These are phyloP conservation scores for Trametes maxima DNA, from an alignment of 768 basidiomycete species.

Conservation along the genomic window DNA sequence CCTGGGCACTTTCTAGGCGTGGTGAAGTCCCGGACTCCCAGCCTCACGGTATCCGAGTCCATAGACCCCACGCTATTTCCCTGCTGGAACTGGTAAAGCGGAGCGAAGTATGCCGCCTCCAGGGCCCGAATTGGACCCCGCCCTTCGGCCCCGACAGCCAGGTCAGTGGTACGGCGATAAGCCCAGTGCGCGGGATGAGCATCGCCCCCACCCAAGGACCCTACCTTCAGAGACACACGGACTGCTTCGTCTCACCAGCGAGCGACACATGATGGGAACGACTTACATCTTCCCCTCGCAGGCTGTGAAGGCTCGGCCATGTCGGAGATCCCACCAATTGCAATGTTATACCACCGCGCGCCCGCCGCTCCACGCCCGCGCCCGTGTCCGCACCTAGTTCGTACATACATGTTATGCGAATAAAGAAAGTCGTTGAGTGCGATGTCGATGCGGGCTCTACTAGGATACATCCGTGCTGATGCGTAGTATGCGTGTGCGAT, in stretches of 20 bases:
- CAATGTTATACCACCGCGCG: slow-evolving; percentile 4
- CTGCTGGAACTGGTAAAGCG: slow-evolving; percentile 5
- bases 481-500: slow-evolving; percentile 3
- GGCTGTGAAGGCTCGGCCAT: slow-evolving; percentile 3
- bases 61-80: not conserved
- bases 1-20: not conserved
- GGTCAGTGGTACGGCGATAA: slow-evolving; percentile 1
- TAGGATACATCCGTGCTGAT: slow-evolving; percentile 18
- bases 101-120: not conserved
- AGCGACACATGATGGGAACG: not conserved
- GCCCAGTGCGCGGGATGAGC: not conserved
- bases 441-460: slow-evolving; percentile 12
- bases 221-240: not conserved
- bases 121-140: not conserved
- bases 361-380: not conserved
- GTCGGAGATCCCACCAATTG: slow-evolving; percentile 1
- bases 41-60: not conserved
- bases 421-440: slow-evolving; percentile 13
- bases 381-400: not conserved
- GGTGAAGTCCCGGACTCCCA: not conserved
- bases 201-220: not conserved
- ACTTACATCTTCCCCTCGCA: slow-evolving; percentile 2
- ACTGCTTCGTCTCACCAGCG: not conserved
- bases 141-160: slow-evolving; percentile 11
- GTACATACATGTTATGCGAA: slow-evolving; percentile 21